A percentile compares a stretch with the other conserved stretches of the same genome.
phyloP scores from a whole-genome alignment of 306 rosid species.

The Fragaria nilgerrensis region DNA sequence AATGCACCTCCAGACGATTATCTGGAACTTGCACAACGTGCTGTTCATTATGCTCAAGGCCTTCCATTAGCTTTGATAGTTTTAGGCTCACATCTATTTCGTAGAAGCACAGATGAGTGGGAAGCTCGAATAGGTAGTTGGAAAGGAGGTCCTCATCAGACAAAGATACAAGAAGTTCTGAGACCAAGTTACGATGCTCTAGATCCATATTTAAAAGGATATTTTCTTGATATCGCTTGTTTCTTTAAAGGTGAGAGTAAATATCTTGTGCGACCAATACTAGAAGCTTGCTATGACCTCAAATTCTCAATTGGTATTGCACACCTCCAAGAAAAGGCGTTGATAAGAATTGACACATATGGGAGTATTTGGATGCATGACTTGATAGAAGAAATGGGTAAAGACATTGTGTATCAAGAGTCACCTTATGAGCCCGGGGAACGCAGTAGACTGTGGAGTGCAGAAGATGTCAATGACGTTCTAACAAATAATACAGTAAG shows the following conservation, averaged over 20 bases:
- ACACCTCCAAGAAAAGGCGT: background rate
- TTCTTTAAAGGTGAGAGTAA: slow-evolving; percentile 21
- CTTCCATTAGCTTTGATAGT: slow-evolving; percentile 37
- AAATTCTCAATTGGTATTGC: background rate
- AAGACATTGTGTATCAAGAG: slow-evolving; percentile 14
- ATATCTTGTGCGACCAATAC: slow-evolving; percentile 27
- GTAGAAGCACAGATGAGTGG: slow-evolving; percentile 28
- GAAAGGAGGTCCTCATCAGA: slow-evolving; percentile 20
- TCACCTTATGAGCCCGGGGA: background rate
- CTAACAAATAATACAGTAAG: background rate
- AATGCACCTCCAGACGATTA: background rate
- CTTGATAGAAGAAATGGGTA: slow-evolving; percentile 40
- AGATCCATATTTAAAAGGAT: slow-evolving; percentile 8
- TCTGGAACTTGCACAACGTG: background rate
- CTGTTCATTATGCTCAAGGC: background rate
- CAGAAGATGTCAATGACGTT: background rate
- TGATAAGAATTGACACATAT: slow-evolving; percentile 7
- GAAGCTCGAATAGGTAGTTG: slow-evolving; percentile 25
- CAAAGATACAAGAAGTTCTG: slow-evolving; percentile 32
- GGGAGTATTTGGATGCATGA: slow-evolving; percentile 35
- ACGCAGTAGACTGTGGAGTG: background rate
- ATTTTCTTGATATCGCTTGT: slow-evolving; percentile 39
- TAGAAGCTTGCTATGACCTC: slow-evolving; percentile 31
- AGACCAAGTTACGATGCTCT: slow-evolving; percentile 36
- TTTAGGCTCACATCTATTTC: slow-evolving; percentile 35